Conservation (phyloP, 2,329 filamentous ascomycete species). For the Neurospora sp. region DNA sequence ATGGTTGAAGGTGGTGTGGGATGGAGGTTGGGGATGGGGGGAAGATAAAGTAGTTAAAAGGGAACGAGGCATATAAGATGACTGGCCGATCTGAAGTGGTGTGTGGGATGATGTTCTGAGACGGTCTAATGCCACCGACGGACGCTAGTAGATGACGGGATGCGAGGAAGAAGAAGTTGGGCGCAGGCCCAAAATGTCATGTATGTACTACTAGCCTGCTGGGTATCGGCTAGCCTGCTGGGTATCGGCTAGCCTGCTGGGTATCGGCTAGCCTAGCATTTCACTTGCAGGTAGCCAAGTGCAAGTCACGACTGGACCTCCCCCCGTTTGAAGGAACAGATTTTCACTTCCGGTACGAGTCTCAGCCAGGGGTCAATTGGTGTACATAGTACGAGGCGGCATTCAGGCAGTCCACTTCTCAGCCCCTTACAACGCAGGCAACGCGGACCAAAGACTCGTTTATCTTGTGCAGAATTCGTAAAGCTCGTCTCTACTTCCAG, state of each 20-base stretch:
- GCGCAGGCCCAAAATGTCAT: not conserved
- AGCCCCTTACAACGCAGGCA: not conserved
- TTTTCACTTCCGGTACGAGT: not conserved
- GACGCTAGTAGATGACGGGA: not conserved
- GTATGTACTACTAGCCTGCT: not conserved
- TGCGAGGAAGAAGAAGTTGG: not conserved
- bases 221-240: too few relatives aligned
- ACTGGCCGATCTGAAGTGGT: not conserved
- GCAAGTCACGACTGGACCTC: not conserved
- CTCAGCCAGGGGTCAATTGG: not conserved
- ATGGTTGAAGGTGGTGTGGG: not conserved
- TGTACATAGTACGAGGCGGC: not conserved
- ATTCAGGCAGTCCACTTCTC: not conserved
- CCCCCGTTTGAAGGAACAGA: not conserved
- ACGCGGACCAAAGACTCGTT: not conserved
- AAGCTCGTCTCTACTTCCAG: not conserved
- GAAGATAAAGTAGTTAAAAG: not conserved
- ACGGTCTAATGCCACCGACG: not conserved
- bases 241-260: not conserved
- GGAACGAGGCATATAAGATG: not conserved
- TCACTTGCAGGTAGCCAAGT: not conserved
- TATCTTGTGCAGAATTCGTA: not conserved
- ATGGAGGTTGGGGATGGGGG: not conserved
- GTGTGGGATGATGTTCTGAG: not conserved
- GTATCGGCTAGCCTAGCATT: not conserved